phyloP scores from a whole-genome alignment of 306 rosid genomes.

The Vigna reflexopilosa region DNA sequence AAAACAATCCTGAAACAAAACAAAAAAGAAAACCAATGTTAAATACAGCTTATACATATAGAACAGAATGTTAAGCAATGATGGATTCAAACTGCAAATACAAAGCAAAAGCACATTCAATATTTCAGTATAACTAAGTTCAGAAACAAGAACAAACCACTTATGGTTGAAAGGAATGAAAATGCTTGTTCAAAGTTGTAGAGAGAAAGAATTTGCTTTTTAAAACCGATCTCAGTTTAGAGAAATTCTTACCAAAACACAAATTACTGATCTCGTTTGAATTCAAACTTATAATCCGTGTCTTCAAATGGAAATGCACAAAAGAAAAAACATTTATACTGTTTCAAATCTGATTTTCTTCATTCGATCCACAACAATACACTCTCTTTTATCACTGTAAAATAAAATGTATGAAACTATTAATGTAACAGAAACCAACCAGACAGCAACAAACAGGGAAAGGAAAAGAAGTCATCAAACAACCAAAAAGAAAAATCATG shows the following conservation, averaged over 20 bases:
- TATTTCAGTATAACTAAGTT: constrained; percentile 6
- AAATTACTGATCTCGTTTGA: not conserved
- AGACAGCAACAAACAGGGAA: constrained; percentile 23
- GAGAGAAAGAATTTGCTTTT: not conserved
- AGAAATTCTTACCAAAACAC: not conserved
- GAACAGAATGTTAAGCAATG: not conserved
- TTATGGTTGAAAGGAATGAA: constrained; percentile 18
- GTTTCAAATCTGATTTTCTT: constrained; percentile 25
- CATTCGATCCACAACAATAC: constrained; percentile 7
- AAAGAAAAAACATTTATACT: not conserved
- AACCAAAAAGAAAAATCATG: constrained; percentile 28
- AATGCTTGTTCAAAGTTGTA: not conserved
- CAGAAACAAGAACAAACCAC: constrained; percentile 9
- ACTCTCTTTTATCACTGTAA: constrained; percentile 8
- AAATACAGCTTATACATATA: constrained; percentile 10
- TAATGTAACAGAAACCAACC: constrained; percentile 41
- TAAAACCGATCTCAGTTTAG: not conserved
- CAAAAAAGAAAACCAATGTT: constrained; percentile 27
- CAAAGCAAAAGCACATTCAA: not conserved
- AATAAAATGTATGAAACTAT: constrained; percentile 14
- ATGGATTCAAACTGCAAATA: not conserved
- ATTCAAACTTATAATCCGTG: not conserved
- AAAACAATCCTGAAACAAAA: constrained; percentile 59
- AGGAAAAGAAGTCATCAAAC: constrained; percentile 29
- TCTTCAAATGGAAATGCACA: constrained; percentile 1